phyloP scores from a whole-genome alignment of 257 asterid species.

The Asclepias syriaca region DNA sequence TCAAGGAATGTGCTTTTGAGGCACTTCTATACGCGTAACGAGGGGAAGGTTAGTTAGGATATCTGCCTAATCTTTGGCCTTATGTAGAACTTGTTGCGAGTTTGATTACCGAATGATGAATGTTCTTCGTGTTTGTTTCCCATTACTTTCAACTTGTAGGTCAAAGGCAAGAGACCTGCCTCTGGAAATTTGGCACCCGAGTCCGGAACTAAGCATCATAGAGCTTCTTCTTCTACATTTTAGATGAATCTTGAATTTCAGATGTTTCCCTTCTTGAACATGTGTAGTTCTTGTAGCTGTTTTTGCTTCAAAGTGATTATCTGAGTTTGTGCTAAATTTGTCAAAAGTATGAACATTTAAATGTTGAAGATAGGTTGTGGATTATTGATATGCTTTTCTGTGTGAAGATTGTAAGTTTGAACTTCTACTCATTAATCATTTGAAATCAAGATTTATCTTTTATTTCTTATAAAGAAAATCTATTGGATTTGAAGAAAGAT shows the following conservation, averaged over 20 bases:
- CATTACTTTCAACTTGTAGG: conserved; percentile 18
- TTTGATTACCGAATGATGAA: neutral
- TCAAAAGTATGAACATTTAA: neutral
- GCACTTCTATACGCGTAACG: conserved; percentile 36
- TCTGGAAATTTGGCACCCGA: conserved; percentile 31
- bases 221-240: conserved; percentile 21
- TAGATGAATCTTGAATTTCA: neutral
- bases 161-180: conserved; percentile 42
- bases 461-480: too few relatives aligned
- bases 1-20: conserved; percentile 32
- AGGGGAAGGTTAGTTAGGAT: conserved; percentile 36
- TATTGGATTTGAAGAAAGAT: too few relatives aligned
- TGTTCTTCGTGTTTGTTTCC: neutral
- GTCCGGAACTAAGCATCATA: conserved; percentile 33
- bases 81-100: neutral
- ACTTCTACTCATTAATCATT: too few relatives aligned
- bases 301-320: neutral
- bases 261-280: neutral
- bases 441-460: too few relatives aligned
- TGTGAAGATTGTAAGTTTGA: too few relatives aligned
- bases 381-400: neutral
- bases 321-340: neutral
- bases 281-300: neutral
- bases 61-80: neutral
- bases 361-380: neutral